Evolutionary conservation across 2,329 filamentous ascomycete genomes (phyloP), one percentile per base, ranked within the genome.

Genomic region (Calonectria naviculata): DNA sequence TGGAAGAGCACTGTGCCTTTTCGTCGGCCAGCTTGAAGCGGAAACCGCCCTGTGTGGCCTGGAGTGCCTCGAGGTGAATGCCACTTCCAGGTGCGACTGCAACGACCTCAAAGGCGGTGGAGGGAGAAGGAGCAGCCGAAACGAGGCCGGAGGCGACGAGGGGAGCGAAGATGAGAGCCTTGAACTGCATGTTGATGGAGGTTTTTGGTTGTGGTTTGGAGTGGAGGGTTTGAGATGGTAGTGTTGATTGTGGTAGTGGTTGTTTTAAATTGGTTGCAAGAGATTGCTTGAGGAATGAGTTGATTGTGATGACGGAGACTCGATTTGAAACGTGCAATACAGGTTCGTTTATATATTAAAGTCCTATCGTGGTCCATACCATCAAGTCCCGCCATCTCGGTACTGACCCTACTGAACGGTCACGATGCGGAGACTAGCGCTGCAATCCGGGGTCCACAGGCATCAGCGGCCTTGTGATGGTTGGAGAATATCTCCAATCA

Each of bases 1-100:
- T 78, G 46, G 81, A 80, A 75, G 85, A 80, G 81, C 90, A 92
- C 34, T 81, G 80, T 58, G 89, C 88, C 74, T 85, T 83, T 78
- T 89, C 86, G 24, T 79, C 74, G 7, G 81, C 73, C 31, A 86
- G 78, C 66, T 85, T 82, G 72, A 89, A 78, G 67, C 85, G 82
- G 71, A 92, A 73, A 75, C 81, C 82, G 77, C 81, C 80, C 64
- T 80, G 71, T 7, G 83, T 78, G 36, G 90, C 90, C 71, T 84
- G 84, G 77, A 89, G 79, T 38, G 66, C 56, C 26, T 80, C 75
- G 73, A 85, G 85, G 75, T 91, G 89, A 28, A 91, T 82, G 2
- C 76, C 79, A 66, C 82, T 87, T 74, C 83, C 87, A 36, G 88
- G 87, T 71, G 84, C 85, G 67, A 90, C 84, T 68, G 87, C 81